Conservation (phyloP, 1,139 yeast genomes). For the Lodderomyces orthopsilosis region DNA sequence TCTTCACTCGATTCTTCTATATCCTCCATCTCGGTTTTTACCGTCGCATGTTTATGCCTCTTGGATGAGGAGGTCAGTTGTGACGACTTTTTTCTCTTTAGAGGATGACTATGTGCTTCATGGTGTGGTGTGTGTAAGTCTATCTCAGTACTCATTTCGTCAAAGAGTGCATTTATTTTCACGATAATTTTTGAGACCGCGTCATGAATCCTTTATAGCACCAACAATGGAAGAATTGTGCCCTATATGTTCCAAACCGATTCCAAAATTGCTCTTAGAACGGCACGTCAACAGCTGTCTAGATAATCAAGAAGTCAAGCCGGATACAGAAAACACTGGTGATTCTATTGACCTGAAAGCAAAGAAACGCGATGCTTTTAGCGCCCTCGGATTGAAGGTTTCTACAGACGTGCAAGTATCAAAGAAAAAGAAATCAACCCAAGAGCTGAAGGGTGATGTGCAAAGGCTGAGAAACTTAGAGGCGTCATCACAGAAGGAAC, state of each 20-base stretch:
- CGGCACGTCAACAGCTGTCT: constrained; percentile 42
- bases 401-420: constrained; percentile 13
- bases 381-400: constrained; percentile 30
- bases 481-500: neutral
- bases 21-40: neutral
- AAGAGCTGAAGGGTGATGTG: neutral
- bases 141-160: neutral
- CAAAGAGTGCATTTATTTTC: neutral
- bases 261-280: constrained; percentile 27
- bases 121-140: neutral
- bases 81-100: neutral
- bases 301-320: constrained; percentile 18
- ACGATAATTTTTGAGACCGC: neutral
- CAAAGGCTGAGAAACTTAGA: neutral
- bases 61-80: neutral
- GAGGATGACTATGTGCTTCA: neutral
- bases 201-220: neutral
- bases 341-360: constrained; percentile 6
- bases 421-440: neutral
- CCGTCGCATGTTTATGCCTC: neutral
- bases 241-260: constrained; percentile 34
- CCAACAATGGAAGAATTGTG: constrained; percentile 19
- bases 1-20: constrained; percentile 33
- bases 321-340: constrained; percentile 5
- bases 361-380: constrained; percentile 22